Evolutionary conservation across 768 basidiomycete species (phyloP), one percentile per base, ranked within the genome.

Genomic region (Pholiota molesta): DNA sequence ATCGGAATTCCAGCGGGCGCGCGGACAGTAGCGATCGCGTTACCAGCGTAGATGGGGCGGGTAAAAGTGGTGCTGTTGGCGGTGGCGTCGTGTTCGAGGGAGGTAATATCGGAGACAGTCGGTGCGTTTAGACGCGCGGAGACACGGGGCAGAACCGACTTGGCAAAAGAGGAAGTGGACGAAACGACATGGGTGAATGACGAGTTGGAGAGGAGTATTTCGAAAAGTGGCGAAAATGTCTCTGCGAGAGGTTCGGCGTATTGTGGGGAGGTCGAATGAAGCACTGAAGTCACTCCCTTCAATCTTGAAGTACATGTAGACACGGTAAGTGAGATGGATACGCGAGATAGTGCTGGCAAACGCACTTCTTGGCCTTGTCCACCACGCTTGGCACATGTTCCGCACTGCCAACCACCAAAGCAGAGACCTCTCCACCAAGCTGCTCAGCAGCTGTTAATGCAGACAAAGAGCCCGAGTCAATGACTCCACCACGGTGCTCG

Each of bases 21-120:
- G 62, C 89, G 88, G 66, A 99, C 89, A 45, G 95, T 97, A 26
- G 95, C 85, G 59, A 99, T 94, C 49, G 97, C 97, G 71, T 99
- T 99, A 53, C 97, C 97, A 23, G 97, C 97, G 69, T 99, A 99
- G 69, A 99, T 97, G 28, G 94, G 95, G 26, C 97, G 91, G 5
- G 91, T 88, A 74, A 96, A 99, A 1, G 88, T 93, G 40, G 94
- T 94, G 68, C 81, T 83, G 65, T 90, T 89, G 35, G 87, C 86
- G 3, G 88, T 74, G 29, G 75, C 59, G 69, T 94, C 90, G 72
- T 94, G 88, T 42, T 88, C 82, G 65, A 98, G 79, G 14, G 90
- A 90, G 35, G 89, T 92, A 68, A 99, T 86, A 75, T 99, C 96
- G 35, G 95, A 95, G 62, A 97, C 84, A 63, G 94, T 94, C 7